A percentile compares a stretch with the other conserved stretches of the same genome.
Conservation (phyloP, 2,329 filamentous ascomycete genomes). For the Diaporthe caulivora region DNA sequence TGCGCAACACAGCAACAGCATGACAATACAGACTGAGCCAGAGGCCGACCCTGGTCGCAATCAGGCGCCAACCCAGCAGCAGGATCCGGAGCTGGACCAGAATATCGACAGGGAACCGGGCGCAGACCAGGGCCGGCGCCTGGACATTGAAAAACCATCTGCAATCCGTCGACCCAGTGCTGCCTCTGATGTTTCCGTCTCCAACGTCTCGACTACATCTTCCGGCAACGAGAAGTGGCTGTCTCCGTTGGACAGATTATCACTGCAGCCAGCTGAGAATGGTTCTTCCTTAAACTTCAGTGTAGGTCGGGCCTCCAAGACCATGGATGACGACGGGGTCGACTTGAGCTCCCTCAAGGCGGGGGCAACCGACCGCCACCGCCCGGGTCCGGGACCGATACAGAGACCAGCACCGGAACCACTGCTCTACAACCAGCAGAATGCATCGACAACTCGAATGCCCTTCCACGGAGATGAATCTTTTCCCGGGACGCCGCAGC, state of each 20-base stretch:
- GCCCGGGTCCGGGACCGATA: background rate
- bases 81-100: conserved; percentile 13
- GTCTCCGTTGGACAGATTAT: conserved; percentile 28
- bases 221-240: conserved; percentile 33
- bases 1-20: conserved; percentile 1
- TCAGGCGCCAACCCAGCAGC: conserved; percentile 11
- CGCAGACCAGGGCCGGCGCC: background rate
- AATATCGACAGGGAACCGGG: background rate
- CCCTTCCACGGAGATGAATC: conserved; percentile 36
- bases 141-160: background rate
- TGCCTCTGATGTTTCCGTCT: conserved; percentile 14
- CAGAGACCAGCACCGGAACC: conserved; percentile 4
- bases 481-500: conserved; percentile 15
- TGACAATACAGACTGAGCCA: background rate
- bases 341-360: conserved; percentile 32
- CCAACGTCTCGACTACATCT: conserved; percentile 23
- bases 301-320: background rate
- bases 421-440: conserved; percentile 15
- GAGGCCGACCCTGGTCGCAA: background rate
- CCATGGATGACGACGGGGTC: conserved; percentile 29
- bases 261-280: conserved; percentile 16
- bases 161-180: conserved; percentile 12
- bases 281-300: background rate
- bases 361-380: background rate
- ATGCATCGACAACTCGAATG: conserved; percentile 32